A percentile compares a stretch with the other conserved stretches of the same genome.
phyloP scores from a whole-genome alignment of 306 rosid genomes.

The Amphicarpaea edgeworthii region DNA sequence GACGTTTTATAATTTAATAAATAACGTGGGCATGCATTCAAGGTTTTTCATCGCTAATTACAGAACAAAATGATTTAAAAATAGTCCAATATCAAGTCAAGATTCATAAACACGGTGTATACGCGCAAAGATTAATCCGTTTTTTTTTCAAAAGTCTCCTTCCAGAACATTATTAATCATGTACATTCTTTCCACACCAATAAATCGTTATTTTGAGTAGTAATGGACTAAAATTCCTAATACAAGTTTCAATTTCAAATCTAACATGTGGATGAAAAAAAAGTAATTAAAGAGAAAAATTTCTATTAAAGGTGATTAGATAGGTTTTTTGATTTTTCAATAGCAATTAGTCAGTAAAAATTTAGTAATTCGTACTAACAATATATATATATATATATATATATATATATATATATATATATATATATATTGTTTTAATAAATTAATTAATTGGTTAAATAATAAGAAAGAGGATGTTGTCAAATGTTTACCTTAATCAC shows the following conservation, averaged over 20 bases:
- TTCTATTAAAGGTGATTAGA: too few relatives aligned
- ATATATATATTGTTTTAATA: constrained; percentile 4
- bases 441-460: constrained; percentile 9
- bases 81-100: constrained; percentile 22
- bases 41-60: neutral
- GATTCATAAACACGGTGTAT: constrained; percentile 25
- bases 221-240: too few relatives aligned
- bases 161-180: constrained; percentile 9
- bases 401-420: too few relatives aligned
- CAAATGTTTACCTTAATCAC: constrained; percentile 37
- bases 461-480: neutral
- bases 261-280: too few relatives aligned
- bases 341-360: too few relatives aligned
- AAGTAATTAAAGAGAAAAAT: too few relatives aligned
- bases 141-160: constrained; percentile 40
- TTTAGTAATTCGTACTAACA: too few relatives aligned
- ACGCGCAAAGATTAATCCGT: constrained; percentile 32
- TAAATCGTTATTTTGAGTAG: too few relatives aligned
- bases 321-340: too few relatives aligned
- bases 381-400: too few relatives aligned
- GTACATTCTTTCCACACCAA: too few relatives aligned
- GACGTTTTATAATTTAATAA: neutral
- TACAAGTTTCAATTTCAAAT: too few relatives aligned
- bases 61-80: neutral
- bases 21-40: neutral